Evolutionary conservation across 495 filamentous ascomycete genomes (phyloP), one percentile per base, ranked within the genome.

Genomic region (Cetradonia linearis): DNA sequence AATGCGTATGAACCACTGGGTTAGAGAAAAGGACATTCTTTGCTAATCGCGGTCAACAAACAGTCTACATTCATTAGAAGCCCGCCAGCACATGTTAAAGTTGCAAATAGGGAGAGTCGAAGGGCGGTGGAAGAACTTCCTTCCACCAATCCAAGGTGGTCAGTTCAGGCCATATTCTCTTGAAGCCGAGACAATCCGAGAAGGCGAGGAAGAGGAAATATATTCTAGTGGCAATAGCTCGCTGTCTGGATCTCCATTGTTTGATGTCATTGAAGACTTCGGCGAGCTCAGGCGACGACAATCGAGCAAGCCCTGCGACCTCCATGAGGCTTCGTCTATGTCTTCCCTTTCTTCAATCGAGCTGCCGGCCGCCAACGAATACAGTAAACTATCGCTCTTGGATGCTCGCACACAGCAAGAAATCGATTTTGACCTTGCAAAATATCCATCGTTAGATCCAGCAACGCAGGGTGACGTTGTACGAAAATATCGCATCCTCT

Each of bases 101-200:
- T 98, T 88, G 69, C 84, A 89, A 58, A 91, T 98, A 69, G 93
- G 93, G 48, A 79, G 78, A 62, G 80, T 95, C 47, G 80, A 92
- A 67, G 89, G 88, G 33, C 77, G 73, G 59, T 98, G 93, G 93
- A 73, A 77, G 57, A 96, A 96, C 70, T 95, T 96, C 71, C 68
- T 87, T 7, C 91, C 93, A 20, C 93, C 93, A 7, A 89, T 98
- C 53, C 94, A 97, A 70, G 92, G 91, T 56, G 93, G 93, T 30
- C 81, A 76, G 63, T 97, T 95, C 72, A 82, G 88, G 63, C 71
- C 74, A 5, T 80, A 81, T 58, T 66, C 68, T 25, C 73, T 81
- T 56, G 65, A 67, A 36, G 55, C 55, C 9, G 65, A 68, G 23
- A 55, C 8, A 14, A 52, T 14, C n/a, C 28, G n/a, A 6, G 44